Conservation (phyloP, 805 yeast genomes). For the Lachancea waltii region DNA sequence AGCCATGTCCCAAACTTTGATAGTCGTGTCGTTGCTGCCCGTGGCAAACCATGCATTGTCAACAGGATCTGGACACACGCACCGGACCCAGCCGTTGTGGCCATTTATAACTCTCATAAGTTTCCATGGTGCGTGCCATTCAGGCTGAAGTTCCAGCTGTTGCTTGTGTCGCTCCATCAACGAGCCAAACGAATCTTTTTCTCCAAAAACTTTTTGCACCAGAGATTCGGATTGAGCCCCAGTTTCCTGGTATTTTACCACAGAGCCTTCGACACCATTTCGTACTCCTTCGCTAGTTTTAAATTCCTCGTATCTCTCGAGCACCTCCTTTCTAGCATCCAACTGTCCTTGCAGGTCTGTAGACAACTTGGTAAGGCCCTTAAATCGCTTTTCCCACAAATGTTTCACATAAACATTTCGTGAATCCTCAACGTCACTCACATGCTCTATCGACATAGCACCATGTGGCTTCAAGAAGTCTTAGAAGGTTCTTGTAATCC, state of each 20-base stretch:
- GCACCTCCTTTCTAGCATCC: slow-evolving; percentile 16
- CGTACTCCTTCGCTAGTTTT: background rate
- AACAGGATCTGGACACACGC: slow-evolving; percentile 70
- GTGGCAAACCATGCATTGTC: slow-evolving; percentile 87
- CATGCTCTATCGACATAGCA: slow-evolving; percentile 5
- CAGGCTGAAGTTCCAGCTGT: slow-evolving; percentile 23
- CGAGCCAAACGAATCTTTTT: slow-evolving; percentile 12
- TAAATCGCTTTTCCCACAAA: slow-evolving; percentile 30
- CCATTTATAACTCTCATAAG: slow-evolving; percentile 72
- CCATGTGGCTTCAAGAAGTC: background rate
- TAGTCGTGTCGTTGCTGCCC: slow-evolving; percentile 83
- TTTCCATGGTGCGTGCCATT: slow-evolving; percentile 63
- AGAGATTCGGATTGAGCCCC: slow-evolving; percentile 4
- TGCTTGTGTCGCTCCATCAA: slow-evolving; percentile 22
- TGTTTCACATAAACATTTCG: slow-evolving; percentile 26
- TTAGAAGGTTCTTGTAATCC: background rate
- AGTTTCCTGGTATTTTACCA: too few species aligned
- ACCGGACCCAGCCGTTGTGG: slow-evolving; percentile 88
- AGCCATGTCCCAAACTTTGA: slow-evolving; percentile 88
- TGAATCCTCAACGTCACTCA: slow-evolving; percentile 11
- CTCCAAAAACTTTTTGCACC: slow-evolving; percentile 9
- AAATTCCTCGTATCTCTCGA: slow-evolving; percentile 13
- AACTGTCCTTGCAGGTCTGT: slow-evolving; percentile 24
- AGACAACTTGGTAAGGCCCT: slow-evolving; percentile 21
- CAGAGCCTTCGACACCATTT: too few species aligned